Percentiles rank a stretch among this genome's conserved stretches.
Evolutionary conservation across 192 early-diverging fungal genomes (phyloP).

Genomic region (Geosiphon pyriformis): DNA sequence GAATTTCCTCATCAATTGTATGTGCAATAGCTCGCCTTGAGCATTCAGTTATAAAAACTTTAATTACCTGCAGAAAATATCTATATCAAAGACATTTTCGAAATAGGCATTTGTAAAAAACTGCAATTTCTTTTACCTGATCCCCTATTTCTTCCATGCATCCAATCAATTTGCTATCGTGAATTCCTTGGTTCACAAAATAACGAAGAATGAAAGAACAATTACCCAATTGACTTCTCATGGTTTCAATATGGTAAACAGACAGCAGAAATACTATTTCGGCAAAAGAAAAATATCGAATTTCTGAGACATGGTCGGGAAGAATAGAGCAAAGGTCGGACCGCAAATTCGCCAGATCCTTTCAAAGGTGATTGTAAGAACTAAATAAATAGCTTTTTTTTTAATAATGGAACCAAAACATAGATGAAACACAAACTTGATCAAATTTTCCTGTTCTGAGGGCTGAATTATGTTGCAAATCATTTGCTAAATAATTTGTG

Average conservation of each 20-base stretch:
- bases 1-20: slow-evolving; percentile 45
- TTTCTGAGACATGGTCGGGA: slow-evolving; percentile 44
- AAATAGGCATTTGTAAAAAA: neutral
- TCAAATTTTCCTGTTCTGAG: slow-evolving; percentile 56
- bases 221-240: slow-evolving; percentile 64
- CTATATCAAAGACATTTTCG: neutral
- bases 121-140: slow-evolving; percentile 26
- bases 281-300: slow-evolving; percentile 61
- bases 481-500: slow-evolving; percentile 76
- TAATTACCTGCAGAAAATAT: slow-evolving; percentile 29
- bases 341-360: slow-evolving; percentile 53
- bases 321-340: slow-evolving; percentile 53
- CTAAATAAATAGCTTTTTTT: too few relatives aligned
- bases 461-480: slow-evolving; percentile 83
- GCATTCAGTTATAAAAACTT: slow-evolving; percentile 47
- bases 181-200: slow-evolving; percentile 81
- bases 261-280: slow-evolving; percentile 78
- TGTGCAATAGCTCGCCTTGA: slow-evolving; percentile 43
- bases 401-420: too few relatives aligned
- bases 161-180: slow-evolving; percentile 62
- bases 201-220: slow-evolving; percentile 74
- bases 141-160: slow-evolving; percentile 78
- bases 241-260: slow-evolving; percentile 77
- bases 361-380: too few relatives aligned
- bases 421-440: slow-evolving; percentile 27